These are phyloP conservation scores for Russula emetica DNA, from an alignment of 768 basidiomycete species.

Conservation along the genomic window DNA sequence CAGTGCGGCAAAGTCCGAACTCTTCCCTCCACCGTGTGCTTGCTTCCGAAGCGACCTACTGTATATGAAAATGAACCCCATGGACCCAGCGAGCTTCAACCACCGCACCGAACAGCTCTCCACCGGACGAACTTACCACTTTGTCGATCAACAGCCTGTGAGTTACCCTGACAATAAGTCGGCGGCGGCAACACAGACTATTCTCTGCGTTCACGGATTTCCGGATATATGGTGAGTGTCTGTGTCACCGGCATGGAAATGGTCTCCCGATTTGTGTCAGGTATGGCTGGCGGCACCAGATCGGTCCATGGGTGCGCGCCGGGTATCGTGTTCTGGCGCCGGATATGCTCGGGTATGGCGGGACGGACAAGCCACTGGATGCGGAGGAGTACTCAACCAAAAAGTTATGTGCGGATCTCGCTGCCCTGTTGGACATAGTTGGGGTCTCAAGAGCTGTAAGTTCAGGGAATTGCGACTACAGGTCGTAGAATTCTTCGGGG, in stretches of 20 bases:
- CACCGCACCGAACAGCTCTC: slow-evolving; percentile 49
- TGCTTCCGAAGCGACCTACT: not conserved
- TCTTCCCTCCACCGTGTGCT: not conserved
- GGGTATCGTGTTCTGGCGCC: slow-evolving; percentile 46
- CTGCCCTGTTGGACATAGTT: slow-evolving; percentile 36
- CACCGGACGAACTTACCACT: slow-evolving; percentile 64
- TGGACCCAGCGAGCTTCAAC: slow-evolving; percentile 43
- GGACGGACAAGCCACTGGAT: slow-evolving; percentile 41
- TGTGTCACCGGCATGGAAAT: not conserved
- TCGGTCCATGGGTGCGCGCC: slow-evolving; percentile 36
- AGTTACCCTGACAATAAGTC: slow-evolving; percentile 38
- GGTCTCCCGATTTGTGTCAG: not conserved
- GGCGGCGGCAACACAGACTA: slow-evolving; percentile 37
- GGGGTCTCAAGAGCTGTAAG: slow-evolving; percentile 32
- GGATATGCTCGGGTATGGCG: slow-evolving; percentile 47
- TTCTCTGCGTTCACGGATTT: slow-evolving; percentile 79
- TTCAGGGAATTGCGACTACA: not conserved
- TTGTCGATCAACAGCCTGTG: slow-evolving; percentile 62
- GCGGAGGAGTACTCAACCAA: slow-evolving; percentile 31
- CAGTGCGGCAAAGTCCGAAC: not conserved
- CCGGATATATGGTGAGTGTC: slow-evolving; percentile 54
- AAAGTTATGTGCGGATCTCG: slow-evolving; percentile 33
- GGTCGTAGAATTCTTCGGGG: no score
- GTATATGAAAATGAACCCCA: slow-evolving; percentile 35
- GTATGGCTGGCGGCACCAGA: slow-evolving; percentile 41